Percentiles rank a stretch among this genome's conserved stretches.
These are phyloP conservation scores for Quercus agrifolia DNA, from an alignment of 306 rosid species.

Conservation along the genomic window DNA sequence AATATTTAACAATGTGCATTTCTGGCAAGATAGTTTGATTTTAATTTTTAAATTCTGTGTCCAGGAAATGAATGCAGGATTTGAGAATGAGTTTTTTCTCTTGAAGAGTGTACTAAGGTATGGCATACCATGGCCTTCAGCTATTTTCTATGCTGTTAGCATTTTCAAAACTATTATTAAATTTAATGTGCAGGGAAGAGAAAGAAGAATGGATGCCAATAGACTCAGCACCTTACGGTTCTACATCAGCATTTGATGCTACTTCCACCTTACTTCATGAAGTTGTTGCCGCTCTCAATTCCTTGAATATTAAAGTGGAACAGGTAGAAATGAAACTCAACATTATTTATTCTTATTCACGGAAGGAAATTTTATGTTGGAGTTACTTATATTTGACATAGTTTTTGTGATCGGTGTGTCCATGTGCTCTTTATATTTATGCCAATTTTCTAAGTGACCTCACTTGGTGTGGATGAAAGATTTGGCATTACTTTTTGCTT, in stretches of 20 bases:
- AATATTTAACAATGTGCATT: no score
- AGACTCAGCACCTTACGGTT: slow-evolving; percentile 65
- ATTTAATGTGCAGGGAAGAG: slow-evolving; percentile 54
- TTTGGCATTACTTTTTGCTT: neutral
- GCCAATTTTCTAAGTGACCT: no score
- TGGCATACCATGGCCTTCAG: slow-evolving; percentile 9
- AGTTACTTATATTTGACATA: neutral
- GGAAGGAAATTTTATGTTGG: neutral
- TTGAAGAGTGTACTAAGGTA: slow-evolving; percentile 68
- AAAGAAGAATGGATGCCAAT: slow-evolving; percentile 81
- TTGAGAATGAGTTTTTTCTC: slow-evolving; percentile 85
- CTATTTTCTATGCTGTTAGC: neutral
- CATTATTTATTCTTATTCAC: slow-evolving; percentile 7
- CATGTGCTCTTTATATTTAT: neutral
- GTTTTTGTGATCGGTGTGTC: neutral
- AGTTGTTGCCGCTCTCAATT: slow-evolving; percentile 47
- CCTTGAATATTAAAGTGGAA: slow-evolving; percentile 73
- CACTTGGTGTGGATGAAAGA: neutral
- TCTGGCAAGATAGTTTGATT: neutral
- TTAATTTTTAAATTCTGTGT: slow-evolving; percentile 24
- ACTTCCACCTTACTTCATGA: slow-evolving; percentile 63
- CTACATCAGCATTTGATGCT: slow-evolving; percentile 68
- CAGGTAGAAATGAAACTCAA: slow-evolving; percentile 50
- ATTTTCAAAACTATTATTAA: slow-evolving; percentile 16
- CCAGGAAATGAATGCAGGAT: slow-evolving; percentile 85